A percentile compares a stretch with the other conserved stretches of the same genome.
Evolutionary conservation across 257 asterid species (phyloP).

Genomic region (Fraxinus americana): DNA sequence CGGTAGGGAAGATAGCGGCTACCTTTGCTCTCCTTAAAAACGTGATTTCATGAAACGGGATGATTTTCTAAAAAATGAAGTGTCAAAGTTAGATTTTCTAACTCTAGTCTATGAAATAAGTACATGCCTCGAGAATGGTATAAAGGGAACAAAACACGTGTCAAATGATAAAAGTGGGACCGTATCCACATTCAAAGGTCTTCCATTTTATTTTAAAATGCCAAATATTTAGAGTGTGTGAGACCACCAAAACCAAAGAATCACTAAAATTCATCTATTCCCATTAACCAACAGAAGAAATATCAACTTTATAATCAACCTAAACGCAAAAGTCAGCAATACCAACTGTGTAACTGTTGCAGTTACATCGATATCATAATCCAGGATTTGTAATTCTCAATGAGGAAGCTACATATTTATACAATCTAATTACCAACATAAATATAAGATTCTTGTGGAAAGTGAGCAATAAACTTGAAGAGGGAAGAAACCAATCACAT

Average conservation of each 20-base stretch:
- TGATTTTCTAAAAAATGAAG: constrained; percentile 59
- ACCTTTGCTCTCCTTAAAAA: constrained; percentile 83
- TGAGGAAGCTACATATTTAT: background rate
- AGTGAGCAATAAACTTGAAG: background rate
- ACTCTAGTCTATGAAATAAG: constrained; percentile 16
- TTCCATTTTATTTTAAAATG: background rate
- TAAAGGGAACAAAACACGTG: background rate
- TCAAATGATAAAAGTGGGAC: constrained; percentile 10
- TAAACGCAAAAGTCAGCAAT: background rate
- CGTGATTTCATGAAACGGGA: constrained; percentile 77
- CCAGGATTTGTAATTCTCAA: background rate
- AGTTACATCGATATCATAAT: background rate
- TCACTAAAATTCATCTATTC: constrained; percentile 14
- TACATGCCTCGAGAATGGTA: background rate
- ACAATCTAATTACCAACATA: background rate
- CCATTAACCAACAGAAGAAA: constrained; percentile 7
- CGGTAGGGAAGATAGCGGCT: constrained; percentile 95
- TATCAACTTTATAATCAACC: background rate
- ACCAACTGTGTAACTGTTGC: background rate
- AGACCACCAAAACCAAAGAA: constrained; percentile 20
- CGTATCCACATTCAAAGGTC: background rate
- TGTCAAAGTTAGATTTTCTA: constrained; percentile 10
- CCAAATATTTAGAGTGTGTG: background rate
- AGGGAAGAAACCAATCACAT: background rate
- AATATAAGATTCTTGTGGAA: too few relatives aligned